Base-by-base conservation (phyloP, 345 rosid species). In the Psidium friedrichsthalianum region DNA sequence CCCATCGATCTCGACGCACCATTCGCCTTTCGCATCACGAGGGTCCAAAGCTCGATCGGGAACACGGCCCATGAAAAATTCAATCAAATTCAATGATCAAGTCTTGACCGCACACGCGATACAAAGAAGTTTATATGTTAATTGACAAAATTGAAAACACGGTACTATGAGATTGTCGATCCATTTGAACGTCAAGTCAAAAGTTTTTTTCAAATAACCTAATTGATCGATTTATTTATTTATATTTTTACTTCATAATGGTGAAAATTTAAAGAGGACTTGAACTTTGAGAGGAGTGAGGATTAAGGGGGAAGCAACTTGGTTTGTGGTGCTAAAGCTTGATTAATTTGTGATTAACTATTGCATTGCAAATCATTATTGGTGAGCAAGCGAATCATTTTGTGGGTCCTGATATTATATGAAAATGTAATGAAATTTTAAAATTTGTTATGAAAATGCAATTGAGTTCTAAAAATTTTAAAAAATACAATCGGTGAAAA, bases 11-110 rank as follows among this genome's bases (percentile, higher is more conserved):
- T 64, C 78, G 20, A 64, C 18, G 11, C 36, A 10, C 0, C 1
- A 1, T 7, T 61, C 3, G 42, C 76, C 6, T 3, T 15, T 0
- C 2, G 12, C 21, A 16, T 40, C 6, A 0, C 18, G 36, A 1
- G 24, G 11, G 2, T 27, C 10, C 6, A 15, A 61, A 61, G 0
- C 40, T 1, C 0, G 0, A n/a, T 27, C 14, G 0, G 21, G 14
- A 8, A 32, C 3, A 16, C 36, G 3, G 4, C 11, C 57, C 57
- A 3, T 55, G 57, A 20, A 1, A 4, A 16, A 32, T 1, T 64
- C 1, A 32, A 32, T 55, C 22, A 3, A 55, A 24, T 56, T 1
- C 27, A 9, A 0, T 0, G 6, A 36, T 8, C 16, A 3, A 36
- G 25, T 18, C 13, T 69, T 18, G 47, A 69, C 1, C 11, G 1